Conservation (phyloP, 2,329 filamentous ascomycete species). For the Calcarisporium arbuscula region DNA sequence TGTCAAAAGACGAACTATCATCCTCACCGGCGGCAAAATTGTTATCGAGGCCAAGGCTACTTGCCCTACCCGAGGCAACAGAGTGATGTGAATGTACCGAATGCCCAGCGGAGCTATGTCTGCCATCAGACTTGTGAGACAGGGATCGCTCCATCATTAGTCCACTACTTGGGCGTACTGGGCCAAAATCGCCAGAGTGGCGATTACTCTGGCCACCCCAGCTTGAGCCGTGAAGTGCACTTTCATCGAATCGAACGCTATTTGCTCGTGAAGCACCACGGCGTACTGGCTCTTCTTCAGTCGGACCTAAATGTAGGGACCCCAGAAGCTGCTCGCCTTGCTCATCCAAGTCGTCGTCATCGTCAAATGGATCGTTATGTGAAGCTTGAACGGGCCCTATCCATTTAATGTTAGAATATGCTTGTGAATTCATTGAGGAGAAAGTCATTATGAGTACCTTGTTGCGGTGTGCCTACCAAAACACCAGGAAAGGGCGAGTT, state of each 20-base stretch:
- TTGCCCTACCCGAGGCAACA: slow-evolving; percentile 70
- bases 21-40: slow-evolving; percentile 56
- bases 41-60: slow-evolving; percentile 79
- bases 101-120: slow-evolving; percentile 88
- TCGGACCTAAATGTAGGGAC: slow-evolving; percentile 71
- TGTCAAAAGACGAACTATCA: slow-evolving; percentile 63
- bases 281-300: slow-evolving; percentile 78
- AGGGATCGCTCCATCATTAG: slow-evolving; percentile 86
- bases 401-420: slow-evolving; percentile 3
- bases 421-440: not conserved
- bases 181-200: slow-evolving; percentile 76
- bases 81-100: slow-evolving; percentile 65
- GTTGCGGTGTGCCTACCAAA: slow-evolving; percentile 74
- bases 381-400: slow-evolving; percentile 74
- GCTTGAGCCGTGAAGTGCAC: slow-evolving; percentile 78
- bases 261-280: slow-evolving; percentile 89
- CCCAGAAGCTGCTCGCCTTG: slow-evolving; percentile 74
- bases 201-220: slow-evolving; percentile 74
- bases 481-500: slow-evolving; percentile 87
- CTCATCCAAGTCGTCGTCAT: slow-evolving; percentile 87
- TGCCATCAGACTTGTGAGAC: slow-evolving; percentile 92
- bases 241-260: slow-evolving; percentile 96
- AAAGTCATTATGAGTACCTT: slow-evolving; percentile 53
- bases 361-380: slow-evolving; percentile 78
- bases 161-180: slow-evolving; percentile 70